phyloP scores from a whole-genome alignment of 179 eudicot genomes.

The Sideroxylon spinosum region DNA sequence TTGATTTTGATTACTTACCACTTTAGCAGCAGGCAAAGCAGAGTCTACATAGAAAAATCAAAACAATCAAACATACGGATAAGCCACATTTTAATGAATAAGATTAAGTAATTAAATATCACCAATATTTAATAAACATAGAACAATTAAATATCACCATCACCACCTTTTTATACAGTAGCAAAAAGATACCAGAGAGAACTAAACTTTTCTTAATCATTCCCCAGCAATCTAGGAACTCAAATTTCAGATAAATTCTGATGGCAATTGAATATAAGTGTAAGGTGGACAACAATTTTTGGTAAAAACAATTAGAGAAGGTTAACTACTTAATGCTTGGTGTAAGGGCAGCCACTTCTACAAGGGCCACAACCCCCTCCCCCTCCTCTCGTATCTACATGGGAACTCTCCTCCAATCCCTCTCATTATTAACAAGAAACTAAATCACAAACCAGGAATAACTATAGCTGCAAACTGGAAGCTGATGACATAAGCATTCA shows the following conservation, averaged over 20 bases:
- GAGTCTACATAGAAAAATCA: conserved; percentile 46
- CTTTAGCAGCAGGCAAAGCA: conserved; percentile 37
- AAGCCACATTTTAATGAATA: not conserved
- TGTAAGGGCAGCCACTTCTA: not conserved
- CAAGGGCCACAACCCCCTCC: not conserved
- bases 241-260: not conserved
- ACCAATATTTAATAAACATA: not conserved
- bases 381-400: not conserved
- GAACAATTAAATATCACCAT: too few species aligned
- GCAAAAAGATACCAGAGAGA: not conserved
- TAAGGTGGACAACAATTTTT: too few species aligned
- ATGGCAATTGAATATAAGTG: not conserved
- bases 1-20: conserved; percentile 23
- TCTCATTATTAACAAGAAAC: not conserved
- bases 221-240: not conserved
- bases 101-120: not conserved
- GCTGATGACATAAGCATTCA: not conserved
- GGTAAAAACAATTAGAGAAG: not conserved
- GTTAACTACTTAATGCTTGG: not conserved
- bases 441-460: too few species aligned
- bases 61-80: conserved; percentile 7
- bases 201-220: not conserved
- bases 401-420: not conserved
- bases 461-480: not conserved
- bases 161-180: not conserved